phyloP scores from a whole-genome alignment of 108 stramenopile genomes.

The Nitzschia sp. region DNA sequence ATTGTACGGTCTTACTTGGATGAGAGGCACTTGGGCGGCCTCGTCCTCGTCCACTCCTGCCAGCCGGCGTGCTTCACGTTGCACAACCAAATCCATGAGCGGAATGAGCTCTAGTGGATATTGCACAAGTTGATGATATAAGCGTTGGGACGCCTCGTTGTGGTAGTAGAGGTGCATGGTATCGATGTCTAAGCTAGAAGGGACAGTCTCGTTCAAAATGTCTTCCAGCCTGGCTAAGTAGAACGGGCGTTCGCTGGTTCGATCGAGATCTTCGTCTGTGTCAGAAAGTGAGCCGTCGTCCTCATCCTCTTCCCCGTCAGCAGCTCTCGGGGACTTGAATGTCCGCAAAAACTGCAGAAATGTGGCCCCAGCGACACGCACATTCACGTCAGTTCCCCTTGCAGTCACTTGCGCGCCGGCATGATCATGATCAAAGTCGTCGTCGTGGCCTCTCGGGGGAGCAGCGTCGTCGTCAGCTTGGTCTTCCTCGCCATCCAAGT shows the following conservation, averaged over 20 bases:
- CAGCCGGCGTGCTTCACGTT: conserved; percentile 65
- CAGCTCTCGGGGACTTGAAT: conserved; percentile 54
- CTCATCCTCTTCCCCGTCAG: conserved; percentile 21
- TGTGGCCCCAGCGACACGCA: conserved; percentile 70
- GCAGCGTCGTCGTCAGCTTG: neutral
- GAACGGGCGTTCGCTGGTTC: conserved; percentile 13
- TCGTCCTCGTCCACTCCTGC: conserved; percentile 16
- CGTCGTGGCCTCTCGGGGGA: neutral
- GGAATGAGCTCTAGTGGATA: conserved; percentile 97
- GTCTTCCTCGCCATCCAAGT: neutral
- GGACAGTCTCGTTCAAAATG: conserved; percentile 27
- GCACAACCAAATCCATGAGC: conserved; percentile 90
- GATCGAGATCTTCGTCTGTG: neutral
- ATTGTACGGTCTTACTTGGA: conserved; percentile 95
- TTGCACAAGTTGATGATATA: conserved; percentile 92
- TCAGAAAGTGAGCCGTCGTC: conserved; percentile 20
- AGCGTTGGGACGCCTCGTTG: conserved; percentile 68
- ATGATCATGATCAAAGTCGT: neutral
- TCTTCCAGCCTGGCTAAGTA: conserved; percentile 27
- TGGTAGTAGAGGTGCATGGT: conserved; percentile 90
- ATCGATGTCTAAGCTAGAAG: conserved; percentile 87
- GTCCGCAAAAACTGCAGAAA: conserved; percentile 76
- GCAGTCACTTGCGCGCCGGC: conserved; percentile 27
- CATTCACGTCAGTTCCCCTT: conserved; percentile 83
- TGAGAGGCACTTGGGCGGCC: conserved; percentile 45